These are phyloP conservation scores for Monilinia vaccinii-corymbosi DNA, from an alignment of 2,329 filamentous ascomycete genomes.

Conservation along the genomic window DNA sequence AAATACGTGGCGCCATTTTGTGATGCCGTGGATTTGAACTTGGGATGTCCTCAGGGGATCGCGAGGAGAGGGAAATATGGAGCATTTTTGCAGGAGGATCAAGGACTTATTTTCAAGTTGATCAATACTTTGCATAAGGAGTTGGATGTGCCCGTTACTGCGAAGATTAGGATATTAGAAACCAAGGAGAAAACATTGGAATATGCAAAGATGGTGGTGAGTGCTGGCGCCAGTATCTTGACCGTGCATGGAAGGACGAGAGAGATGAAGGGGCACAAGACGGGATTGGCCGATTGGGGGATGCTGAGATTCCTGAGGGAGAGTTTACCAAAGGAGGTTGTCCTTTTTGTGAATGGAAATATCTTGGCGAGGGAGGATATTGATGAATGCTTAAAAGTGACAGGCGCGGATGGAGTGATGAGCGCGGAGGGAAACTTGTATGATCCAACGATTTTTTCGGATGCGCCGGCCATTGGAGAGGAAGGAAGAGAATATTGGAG, in stretches of 20 bases:
- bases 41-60: conserved; percentile 95
- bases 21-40: conserved; percentile 90
- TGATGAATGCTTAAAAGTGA: conserved; percentile 65
- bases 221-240: conserved; percentile 83
- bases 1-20: conserved; percentile 74
- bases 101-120: conserved; percentile 70
- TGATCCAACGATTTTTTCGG: conserved; percentile 78
- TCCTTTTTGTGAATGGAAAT: conserved; percentile 96
- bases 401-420: conserved; percentile 90
- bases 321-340: conserved; percentile 73
- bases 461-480: conserved; percentile 51
- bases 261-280: conserved; percentile 94
- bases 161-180: conserved; percentile 87
- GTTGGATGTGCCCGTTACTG: conserved; percentile 77
- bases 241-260: conserved; percentile 83
- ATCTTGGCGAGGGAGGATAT: conserved; percentile 75
- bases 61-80: conserved; percentile 86
- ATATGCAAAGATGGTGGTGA: conserved; percentile 81
- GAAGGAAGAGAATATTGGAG: conserved; percentile 81
- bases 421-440: conserved; percentile 91
- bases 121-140: conserved; percentile 75
- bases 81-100: conserved; percentile 90
- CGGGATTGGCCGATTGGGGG: conserved; percentile 87
- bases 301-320: conserved; percentile 75
- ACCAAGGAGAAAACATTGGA: conserved; percentile 77